Percentiles rank a stretch among this genome's conserved stretches.
phyloP scores from a whole-genome alignment of 2,329 filamentous ascomycete species.

The Xylariaceae sp. region DNA sequence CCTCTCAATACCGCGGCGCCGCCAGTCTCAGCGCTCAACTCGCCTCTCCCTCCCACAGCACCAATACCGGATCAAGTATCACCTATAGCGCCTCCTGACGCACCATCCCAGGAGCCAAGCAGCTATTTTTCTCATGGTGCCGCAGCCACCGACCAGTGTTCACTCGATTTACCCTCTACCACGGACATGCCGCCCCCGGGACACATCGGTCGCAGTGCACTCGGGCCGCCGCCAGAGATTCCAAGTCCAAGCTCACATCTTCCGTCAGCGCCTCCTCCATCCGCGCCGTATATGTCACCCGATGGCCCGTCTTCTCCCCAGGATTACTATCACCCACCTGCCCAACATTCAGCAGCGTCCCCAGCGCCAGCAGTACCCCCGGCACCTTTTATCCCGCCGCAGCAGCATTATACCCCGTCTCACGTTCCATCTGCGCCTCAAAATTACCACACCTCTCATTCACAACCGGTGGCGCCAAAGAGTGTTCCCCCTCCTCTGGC shows the following conservation, averaged over 20 bases:
- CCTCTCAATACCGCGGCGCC: slow-evolving; percentile 32
- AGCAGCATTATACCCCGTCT: slow-evolving; percentile 23
- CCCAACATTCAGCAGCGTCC: slow-evolving; percentile 30
- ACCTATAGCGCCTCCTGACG: slow-evolving; percentile 32
- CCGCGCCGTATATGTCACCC: slow-evolving; percentile 32
- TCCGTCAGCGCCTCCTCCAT: slow-evolving; percentile 29
- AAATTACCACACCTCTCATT: slow-evolving; percentile 23
- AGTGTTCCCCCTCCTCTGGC: slow-evolving; percentile 15
- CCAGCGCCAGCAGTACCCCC: slow-evolving; percentile 25
- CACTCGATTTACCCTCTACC: slow-evolving; percentile 31
- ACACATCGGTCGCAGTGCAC: slow-evolving; percentile 15
- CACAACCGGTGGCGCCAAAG: slow-evolving; percentile 26
- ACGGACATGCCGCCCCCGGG: slow-evolving; percentile 31
- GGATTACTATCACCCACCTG: slow-evolving; percentile 34
- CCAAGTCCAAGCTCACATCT: slow-evolving; percentile 26
- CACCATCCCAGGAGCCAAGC: slow-evolving; percentile 26
- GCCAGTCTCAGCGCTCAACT: slow-evolving; percentile 38
- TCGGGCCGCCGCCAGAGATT: slow-evolving; percentile 26
- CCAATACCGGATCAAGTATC: slow-evolving; percentile 32
- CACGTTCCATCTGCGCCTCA: slow-evolving; percentile 27
- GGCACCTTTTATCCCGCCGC: slow-evolving; percentile 24
- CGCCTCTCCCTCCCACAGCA: slow-evolving; percentile 30
- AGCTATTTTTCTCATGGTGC: slow-evolving; percentile 31
- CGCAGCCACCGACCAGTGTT: slow-evolving; percentile 16
- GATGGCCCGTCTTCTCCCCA: slow-evolving; percentile 32